Evolutionary conservation across 2,329 filamentous ascomycete genomes (phyloP).

Genomic region (Aspergillus unguis): DNA sequence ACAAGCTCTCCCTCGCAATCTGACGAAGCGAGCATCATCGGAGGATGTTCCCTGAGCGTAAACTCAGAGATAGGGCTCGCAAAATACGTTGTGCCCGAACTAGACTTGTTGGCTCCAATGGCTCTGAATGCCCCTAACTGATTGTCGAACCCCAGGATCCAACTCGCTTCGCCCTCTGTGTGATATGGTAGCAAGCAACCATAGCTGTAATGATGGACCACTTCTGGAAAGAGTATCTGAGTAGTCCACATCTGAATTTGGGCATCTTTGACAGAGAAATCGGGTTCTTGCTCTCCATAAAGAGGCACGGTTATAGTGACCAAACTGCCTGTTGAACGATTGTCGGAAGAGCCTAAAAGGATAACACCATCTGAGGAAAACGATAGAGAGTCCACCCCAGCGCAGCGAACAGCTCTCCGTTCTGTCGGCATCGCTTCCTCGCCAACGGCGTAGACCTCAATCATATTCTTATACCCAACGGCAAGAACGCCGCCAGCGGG

Average conservation of each 20-base stretch:
- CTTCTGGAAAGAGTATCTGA: conserved; percentile 78
- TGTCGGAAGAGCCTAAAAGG: conserved; percentile 69
- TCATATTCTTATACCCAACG: conserved; percentile 81
- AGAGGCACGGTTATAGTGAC: conserved; percentile 77
- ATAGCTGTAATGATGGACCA: conserved; percentile 74
- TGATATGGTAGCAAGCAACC: conserved; percentile 61
- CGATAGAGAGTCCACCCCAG: conserved; percentile 67
- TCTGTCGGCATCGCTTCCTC: conserved; percentile 63
- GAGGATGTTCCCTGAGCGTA: conserved; percentile 57
- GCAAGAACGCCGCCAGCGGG: conserved; percentile 79
- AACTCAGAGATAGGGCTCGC: conserved; percentile 58
- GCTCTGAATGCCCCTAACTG: conserved; percentile 75
- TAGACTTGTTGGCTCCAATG: conserved; percentile 69
- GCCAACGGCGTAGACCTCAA: conserved; percentile 76
- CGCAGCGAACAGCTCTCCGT: conserved; percentile 73
- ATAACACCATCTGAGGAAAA: conserved; percentile 78
- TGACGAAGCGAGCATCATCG: conserved; percentile 66
- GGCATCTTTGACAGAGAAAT: conserved; percentile 53
- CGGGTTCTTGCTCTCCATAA: conserved; percentile 58
- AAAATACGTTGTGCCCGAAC: conserved; percentile 76
- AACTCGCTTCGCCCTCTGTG: conserved; percentile 60
- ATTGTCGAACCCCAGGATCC: conserved; percentile 75
- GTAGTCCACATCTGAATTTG: conserved; percentile 79
- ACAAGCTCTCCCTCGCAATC: conserved; percentile 69
- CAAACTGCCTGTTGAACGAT: conserved; percentile 63